Percentiles rank a stretch among this genome's conserved stretches.
Conservation (phyloP, 495 filamentous ascomycete genomes). For the Lentithecium fluviatile region DNA sequence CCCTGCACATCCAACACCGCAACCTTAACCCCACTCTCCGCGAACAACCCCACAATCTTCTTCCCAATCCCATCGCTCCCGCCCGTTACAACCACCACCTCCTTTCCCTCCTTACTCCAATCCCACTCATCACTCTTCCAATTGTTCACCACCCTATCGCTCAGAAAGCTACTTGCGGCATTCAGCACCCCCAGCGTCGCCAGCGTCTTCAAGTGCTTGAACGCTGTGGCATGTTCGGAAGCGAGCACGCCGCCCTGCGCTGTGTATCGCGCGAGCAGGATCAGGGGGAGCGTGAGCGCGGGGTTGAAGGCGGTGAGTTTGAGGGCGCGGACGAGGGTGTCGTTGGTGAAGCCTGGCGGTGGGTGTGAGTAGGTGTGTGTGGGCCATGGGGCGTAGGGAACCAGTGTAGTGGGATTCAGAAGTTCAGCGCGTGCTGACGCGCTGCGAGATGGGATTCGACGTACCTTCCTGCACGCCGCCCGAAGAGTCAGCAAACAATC, state of each 20-base stretch:
- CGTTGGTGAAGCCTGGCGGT: slow-evolving; percentile 64
- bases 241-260: slow-evolving; percentile 54
- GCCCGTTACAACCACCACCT: slow-evolving; percentile 71
- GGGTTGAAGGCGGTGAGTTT: slow-evolving; percentile 60
- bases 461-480: too few relatives aligned
- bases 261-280: slow-evolving; percentile 60
- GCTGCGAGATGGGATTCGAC: too few relatives aligned
- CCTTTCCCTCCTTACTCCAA: slow-evolving; percentile 65
- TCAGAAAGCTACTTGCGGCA: slow-evolving; percentile 52
- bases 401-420: too few relatives aligned
- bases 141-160: slow-evolving; percentile 59
- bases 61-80: slow-evolving; percentile 69
- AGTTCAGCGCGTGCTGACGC: too few relatives aligned
- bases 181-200: slow-evolving; percentile 25
- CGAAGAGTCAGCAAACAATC: too few relatives aligned
- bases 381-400: too few relatives aligned
- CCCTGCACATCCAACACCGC: slow-evolving; percentile 69
- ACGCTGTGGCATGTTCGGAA: slow-evolving; percentile 48
- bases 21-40: slow-evolving; percentile 58
- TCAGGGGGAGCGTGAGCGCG: slow-evolving; percentile 57
- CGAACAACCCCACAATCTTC: slow-evolving; percentile 59
- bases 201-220: slow-evolving; percentile 40
- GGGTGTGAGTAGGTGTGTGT: too few relatives aligned
- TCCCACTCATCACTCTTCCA: slow-evolving; percentile 60
- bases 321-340: slow-evolving; percentile 56